Base-by-base conservation (phyloP, 768 basidiomycete species). In the Tubosaeta brunneosetosa region DNA sequence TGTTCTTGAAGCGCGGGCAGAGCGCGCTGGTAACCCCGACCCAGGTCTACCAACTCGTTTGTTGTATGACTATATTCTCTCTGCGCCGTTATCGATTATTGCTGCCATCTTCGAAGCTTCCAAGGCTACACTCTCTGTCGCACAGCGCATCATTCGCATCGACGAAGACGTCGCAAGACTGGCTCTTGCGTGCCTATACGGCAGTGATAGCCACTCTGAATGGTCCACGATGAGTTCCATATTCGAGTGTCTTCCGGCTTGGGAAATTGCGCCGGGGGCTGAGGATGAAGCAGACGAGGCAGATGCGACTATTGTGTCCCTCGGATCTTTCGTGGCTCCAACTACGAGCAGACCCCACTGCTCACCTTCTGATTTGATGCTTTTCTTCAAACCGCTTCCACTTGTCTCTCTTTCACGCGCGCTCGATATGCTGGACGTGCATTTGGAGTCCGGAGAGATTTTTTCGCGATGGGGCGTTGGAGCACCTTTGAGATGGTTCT, bases 231-330 rank as follows among this genome's bases (percentile, higher is more conserved):
- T 97, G 94, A 91, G 87, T 58, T 74, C 76, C 31, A 90, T 99
- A 47, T 97, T 99, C 66, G 95, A 99, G 66, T 99, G 94, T 65
- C 77, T 98, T 31, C 95, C 95, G 0, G 95, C 86, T 3, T 97
- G 94, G 91, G 85, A 84, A 51, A 73, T 84, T 40, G 55, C 70
- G 8, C 66, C 67, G 38, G 77, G 76, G n/a, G 79, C 77, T 37
- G 81, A 85, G 44, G 77, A 78, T 38, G 79, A 88, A 52, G 81
- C 77, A 45, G 91, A 91, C 54, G 83, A 83, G 47, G 85, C 83
- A n/a, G 85, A 93, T 48, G 86, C 86, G 6, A 94, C 91, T 1
- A 75, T 95, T 32, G 67, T 79, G 16, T 91, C 91, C 7, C 81
- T 97, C 25, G 88, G 88, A 7, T 74, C 81, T 6, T 93, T 88